Conservation (phyloP, 805 yeast species). For the Myxozyma monticola region DNA sequence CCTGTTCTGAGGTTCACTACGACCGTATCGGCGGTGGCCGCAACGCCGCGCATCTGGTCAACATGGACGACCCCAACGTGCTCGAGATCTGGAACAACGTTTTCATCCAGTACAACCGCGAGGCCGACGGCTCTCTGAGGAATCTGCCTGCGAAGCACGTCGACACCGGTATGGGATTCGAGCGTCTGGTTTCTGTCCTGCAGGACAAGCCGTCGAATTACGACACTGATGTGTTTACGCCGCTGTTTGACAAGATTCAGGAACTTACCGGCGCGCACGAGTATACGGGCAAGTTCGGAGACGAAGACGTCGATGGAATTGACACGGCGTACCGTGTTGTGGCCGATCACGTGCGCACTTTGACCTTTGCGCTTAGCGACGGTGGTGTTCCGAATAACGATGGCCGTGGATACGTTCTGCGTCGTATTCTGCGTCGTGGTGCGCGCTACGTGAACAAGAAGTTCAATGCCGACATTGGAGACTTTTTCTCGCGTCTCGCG, state of each 20-base stretch:
- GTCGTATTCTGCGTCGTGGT: constrained; percentile 97
- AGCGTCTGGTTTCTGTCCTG: constrained; percentile 89
- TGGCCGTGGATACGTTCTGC: constrained; percentile 96
- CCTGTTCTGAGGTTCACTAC: constrained; percentile 96
- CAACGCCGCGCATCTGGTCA: constrained; percentile 87
- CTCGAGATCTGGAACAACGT: constrained; percentile 98
- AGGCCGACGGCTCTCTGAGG: constrained; percentile 74
- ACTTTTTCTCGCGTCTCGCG: constrained; percentile 86
- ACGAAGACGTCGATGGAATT: constrained; percentile 83
- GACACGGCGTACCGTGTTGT: constrained; percentile 98
- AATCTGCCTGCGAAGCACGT: constrained; percentile 91
- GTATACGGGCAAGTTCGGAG: constrained; percentile 90
- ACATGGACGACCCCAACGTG: constrained; percentile 97
- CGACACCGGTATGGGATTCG: constrained; percentile 99
- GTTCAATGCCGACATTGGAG: constrained; percentile 92
- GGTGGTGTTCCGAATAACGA: constrained; percentile 99
- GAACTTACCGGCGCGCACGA: constrained; percentile 92
- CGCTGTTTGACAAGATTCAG: constrained; percentile 80
- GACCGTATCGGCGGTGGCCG: constrained; percentile 99
- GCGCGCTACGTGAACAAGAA: constrained; percentile 95
- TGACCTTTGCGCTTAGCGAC: constrained; percentile 93
- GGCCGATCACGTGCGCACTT: constrained; percentile 97
- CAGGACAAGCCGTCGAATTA: constrained; percentile 92
- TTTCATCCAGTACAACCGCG: constrained; percentile 95
- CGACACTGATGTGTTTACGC: constrained; percentile 95